Evolutionary conservation across 1,284 basidiomycete species (phyloP).

Genomic region (Cutaneotrichosporon cutaneum): DNA sequence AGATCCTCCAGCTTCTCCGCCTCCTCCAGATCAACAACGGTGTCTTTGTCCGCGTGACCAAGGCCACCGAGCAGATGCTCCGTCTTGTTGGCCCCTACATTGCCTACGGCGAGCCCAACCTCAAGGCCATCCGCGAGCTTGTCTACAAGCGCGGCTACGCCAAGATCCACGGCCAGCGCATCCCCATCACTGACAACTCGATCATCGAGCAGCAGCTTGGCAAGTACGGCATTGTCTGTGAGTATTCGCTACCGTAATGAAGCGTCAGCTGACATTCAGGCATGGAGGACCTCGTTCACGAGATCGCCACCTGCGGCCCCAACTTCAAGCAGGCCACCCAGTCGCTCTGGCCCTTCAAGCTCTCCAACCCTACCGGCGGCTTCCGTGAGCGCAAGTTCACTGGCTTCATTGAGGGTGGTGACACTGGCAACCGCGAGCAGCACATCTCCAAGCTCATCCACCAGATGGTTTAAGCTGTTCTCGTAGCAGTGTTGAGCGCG

Average conservation of each 20-base stretch:
- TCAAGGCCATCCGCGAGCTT: conserved; percentile 94
- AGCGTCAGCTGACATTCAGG: not conserved
- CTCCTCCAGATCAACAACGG: conserved; percentile 99
- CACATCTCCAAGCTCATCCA: conserved; percentile 97
- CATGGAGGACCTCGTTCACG: conserved; percentile 97
- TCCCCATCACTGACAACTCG: conserved; percentile 89
- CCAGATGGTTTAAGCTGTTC: conserved; percentile 78
- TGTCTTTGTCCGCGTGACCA: conserved; percentile 96
- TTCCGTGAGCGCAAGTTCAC: conserved; percentile 97
- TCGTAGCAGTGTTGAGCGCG: conserved; percentile 12
- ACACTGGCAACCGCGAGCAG: conserved; percentile 86
- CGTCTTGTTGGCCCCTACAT: conserved; percentile 96
- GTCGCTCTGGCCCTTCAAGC: conserved; percentile 99
- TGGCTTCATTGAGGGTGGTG: conserved; percentile 89
- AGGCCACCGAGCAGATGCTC: conserved; percentile 96
- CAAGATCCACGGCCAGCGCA: conserved; percentile 96
- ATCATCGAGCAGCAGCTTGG: conserved; percentile 91
- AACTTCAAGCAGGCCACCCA: conserved; percentile 98
- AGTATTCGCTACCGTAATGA: no score
- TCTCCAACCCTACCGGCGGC: conserved; percentile 97
- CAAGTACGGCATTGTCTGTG: conserved; percentile 92
- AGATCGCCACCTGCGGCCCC: conserved; percentile 91
- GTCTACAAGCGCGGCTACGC: conserved; percentile 99
- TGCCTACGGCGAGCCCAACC: conserved; percentile 88
- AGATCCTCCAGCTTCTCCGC: conserved; percentile 97